Conservation (phyloP, 2,329 filamentous ascomycete species). For the Colletotrichum nymphaeae region DNA sequence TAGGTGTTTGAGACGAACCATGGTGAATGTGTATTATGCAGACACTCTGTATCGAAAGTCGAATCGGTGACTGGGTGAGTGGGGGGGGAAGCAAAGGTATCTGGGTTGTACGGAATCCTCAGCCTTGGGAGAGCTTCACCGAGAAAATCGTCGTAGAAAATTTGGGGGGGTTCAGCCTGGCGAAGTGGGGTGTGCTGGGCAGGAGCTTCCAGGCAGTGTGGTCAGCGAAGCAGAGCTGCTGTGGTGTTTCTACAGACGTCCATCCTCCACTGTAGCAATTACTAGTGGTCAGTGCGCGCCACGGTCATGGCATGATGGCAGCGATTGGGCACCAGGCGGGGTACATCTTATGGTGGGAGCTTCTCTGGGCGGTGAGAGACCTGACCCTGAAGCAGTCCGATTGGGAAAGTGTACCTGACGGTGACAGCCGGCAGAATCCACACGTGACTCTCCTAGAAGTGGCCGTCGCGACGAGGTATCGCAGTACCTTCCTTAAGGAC, state of each 20-base stretch:
- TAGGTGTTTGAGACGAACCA: conserved; percentile 16
- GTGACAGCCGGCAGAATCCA: not conserved
- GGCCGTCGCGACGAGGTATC: not conserved
- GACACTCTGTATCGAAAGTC: conserved; percentile 25
- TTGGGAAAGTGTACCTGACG: not conserved
- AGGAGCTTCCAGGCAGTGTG: conserved; percentile 28
- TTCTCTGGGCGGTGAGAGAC: conserved; percentile 11
- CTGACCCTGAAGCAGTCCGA: not conserved
- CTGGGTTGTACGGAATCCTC: conserved; percentile 31
- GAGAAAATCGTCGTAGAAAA: conserved; percentile 35
- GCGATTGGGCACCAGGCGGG: not conserved
- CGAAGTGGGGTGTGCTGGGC: conserved; percentile 31
- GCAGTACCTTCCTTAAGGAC: too few species aligned
- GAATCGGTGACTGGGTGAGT: conserved; percentile 22
- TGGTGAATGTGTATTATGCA: conserved; percentile 24
- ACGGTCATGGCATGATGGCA: not conserved
- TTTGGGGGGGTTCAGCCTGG: conserved; percentile 37
- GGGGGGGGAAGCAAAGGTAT: conserved; percentile 22
- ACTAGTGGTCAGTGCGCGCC: conserved; percentile 2
- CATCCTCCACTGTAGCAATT: conserved; percentile 28
- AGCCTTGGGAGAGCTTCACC: conserved; percentile 33
- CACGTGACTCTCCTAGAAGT: not conserved
- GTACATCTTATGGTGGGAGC: not conserved
- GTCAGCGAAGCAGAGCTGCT: conserved; percentile 22
- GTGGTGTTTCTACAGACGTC: conserved; percentile 29